Evolutionary conservation across 805 yeast genomes (phyloP), one percentile per base, ranked within the genome.

Genomic region (Starmerella apis): DNA sequence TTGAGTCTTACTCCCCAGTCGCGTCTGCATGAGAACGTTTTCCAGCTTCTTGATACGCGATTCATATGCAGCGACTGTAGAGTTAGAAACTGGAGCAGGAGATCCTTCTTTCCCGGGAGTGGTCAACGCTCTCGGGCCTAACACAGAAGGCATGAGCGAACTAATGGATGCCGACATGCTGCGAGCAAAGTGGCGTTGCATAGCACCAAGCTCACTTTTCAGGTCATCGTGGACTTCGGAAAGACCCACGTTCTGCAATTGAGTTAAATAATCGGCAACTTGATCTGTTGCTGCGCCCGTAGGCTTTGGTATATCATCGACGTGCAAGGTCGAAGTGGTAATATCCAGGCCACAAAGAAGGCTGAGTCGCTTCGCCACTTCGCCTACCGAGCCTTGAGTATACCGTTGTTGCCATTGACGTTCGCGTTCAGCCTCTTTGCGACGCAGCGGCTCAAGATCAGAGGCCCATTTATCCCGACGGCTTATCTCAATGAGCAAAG

Each of bases 41-140:
- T 58, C 61, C 47, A 90, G 71, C 57, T 83, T 83, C 54, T 77
- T 78, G 36, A 90, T 84, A 47, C 95, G 69, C 10, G 76, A 65
- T 62, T 81, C 81, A 55, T 86, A 81, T 0, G 84, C 45, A 10
- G 54, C 50, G 2, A 36, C 37, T 6, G 45, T 16, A 10, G n/a
- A 6, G 4, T 4, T 30, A 11, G 49, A n/a, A 7, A 30, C 20
- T 13, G 41, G 38, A 1, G 43, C 25, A 24, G 31, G 45, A n/a
- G 44, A 22, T 25, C n/a, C 19, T 18, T 36, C 23, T 11, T 25
- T 18, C 13, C 22, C 14, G 20, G 23, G 20, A 4, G 41, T n/a
- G 22, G 32, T 18, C 16, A 18, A 9, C 11, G 28, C 3, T 22
- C 3, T 18, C 7, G 9, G 32, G 23, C 18, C 42, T 3, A 31